A percentile compares a stretch with the other conserved stretches of the same genome.
Conservation (phyloP, 1,139 yeast species). For the Diutina rugosa region DNA sequence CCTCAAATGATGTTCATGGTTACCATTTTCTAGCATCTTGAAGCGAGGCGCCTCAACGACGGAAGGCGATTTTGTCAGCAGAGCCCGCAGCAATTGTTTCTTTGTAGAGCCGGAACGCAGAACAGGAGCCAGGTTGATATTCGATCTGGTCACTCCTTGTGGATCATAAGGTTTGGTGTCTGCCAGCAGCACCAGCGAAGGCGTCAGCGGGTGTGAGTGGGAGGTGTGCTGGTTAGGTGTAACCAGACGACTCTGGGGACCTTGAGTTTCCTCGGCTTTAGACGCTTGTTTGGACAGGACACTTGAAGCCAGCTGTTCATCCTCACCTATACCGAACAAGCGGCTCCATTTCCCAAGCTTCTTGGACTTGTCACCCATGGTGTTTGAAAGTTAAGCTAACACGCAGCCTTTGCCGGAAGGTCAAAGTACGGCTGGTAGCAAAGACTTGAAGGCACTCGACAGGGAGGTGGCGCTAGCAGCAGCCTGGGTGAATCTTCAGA, state of each 20-base stretch:
- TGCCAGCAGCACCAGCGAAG: slow-evolving; percentile 2
- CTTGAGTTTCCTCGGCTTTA: background rate
- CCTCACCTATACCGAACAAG: background rate
- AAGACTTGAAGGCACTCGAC: background rate
- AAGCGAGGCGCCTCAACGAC: slow-evolving; percentile 20
- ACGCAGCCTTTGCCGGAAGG: background rate
- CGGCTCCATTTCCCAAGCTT: background rate
- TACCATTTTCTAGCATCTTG: slow-evolving; percentile 45
- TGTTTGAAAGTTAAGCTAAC: background rate
- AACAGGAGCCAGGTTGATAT: background rate
- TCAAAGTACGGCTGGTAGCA: background rate
- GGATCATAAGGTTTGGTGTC: background rate
- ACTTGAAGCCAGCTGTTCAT: background rate
- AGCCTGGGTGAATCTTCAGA: background rate
- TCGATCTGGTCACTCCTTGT: background rate
- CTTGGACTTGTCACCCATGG: background rate
- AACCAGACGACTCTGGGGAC: background rate
- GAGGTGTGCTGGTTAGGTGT: background rate
- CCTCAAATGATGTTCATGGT: slow-evolving; percentile 68
- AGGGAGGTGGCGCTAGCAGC: background rate
- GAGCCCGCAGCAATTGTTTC: background rate
- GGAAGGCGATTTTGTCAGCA: background rate
- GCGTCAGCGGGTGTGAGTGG: background rate
- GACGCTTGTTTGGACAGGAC: background rate
- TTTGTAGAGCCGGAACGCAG: background rate